A percentile compares a stretch with the other conserved stretches of the same genome.
These are phyloP conservation scores for Globisporangium lucens DNA, from an alignment of 352 stramenopile species.

Conservation along the genomic window DNA sequence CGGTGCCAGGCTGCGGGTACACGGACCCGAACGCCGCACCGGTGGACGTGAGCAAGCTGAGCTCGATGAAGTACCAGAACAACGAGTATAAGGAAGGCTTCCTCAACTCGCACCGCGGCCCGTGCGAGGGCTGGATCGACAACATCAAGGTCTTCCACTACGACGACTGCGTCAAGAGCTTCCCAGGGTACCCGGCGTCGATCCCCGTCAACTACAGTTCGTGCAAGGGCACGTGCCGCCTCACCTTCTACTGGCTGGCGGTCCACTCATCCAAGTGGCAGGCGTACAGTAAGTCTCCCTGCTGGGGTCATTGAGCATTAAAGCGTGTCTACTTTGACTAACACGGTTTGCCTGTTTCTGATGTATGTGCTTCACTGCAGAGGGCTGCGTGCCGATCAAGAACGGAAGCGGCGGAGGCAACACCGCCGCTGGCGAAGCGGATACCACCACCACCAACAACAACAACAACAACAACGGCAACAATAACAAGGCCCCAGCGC, in stretches of 20 bases:
- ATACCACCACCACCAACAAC: neutral
- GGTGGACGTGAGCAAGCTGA: constrained; percentile 18
- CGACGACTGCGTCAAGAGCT: constrained; percentile 42
- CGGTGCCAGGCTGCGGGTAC: constrained; percentile 15
- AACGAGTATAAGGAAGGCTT: constrained; percentile 18
- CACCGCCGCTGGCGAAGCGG: neutral
- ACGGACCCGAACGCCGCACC: constrained; percentile 3
- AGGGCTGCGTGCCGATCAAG: constrained; percentile 17
- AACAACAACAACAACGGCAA: neutral
- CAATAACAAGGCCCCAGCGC: neutral
- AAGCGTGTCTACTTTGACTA: constrained; percentile 3
- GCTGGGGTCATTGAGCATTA: too few species aligned
- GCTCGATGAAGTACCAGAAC: constrained; percentile 11
- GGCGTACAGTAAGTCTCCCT: constrained; percentile 3
- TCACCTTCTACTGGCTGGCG: constrained; percentile 47
- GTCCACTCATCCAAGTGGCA: constrained; percentile 12
- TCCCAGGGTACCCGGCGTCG: constrained; percentile 33
- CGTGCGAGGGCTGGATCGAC: constrained; percentile 55
- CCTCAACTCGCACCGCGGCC: constrained; percentile 22
- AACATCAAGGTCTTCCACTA: constrained; percentile 40
- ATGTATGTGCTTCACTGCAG: neutral
- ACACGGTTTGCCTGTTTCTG: neutral
- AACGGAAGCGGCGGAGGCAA: neutral
- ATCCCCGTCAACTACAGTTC: constrained; percentile 47
- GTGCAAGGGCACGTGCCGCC: constrained; percentile 43